phyloP scores from a whole-genome alignment of 2,329 filamentous ascomycete genomes.

The Colletotrichum agaves region DNA sequence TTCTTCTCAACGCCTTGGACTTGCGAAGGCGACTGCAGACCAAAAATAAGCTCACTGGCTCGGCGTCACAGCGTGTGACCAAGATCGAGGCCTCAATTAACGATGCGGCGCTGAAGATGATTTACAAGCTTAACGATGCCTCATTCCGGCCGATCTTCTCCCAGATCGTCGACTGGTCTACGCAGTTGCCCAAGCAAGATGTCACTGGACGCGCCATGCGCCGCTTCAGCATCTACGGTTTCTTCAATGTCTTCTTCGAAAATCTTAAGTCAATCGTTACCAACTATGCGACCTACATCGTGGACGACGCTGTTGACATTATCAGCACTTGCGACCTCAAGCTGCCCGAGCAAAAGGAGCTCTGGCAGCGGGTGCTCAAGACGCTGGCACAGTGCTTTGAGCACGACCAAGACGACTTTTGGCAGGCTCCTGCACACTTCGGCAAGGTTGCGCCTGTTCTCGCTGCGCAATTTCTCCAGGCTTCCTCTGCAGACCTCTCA shows the following conservation, averaged over 20 bases:
- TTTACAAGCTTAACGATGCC: constrained; percentile 95
- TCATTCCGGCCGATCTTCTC: constrained; percentile 93
- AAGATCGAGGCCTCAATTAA: constrained; percentile 72
- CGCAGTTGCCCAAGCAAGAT: constrained; percentile 71
- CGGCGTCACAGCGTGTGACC: constrained; percentile 59
- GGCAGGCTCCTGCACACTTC: constrained; percentile 93
- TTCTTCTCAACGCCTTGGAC: constrained; percentile 71
- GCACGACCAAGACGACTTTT: constrained; percentile 95
- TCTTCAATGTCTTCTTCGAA: constrained; percentile 82
- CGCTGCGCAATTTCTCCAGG: constrained; percentile 71
- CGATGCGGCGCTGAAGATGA: constrained; percentile 84
- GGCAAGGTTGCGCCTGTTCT: constrained; percentile 75
- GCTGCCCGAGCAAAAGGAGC: constrained; percentile 59
- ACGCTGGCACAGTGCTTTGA: constrained; percentile 82
- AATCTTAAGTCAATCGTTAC: constrained; percentile 94
- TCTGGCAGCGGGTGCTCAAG: constrained; percentile 77
- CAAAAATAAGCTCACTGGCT: constrained; percentile 56
- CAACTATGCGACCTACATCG: constrained; percentile 85
- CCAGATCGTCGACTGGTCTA: constrained; percentile 85
- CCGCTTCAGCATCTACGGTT: constrained; percentile 82
- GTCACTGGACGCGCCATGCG: constrained; percentile 67
- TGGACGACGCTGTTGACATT: constrained; percentile 78
- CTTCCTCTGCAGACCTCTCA: constrained; percentile 53
- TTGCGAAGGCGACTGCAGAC: constrained; percentile 67
- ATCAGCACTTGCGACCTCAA: constrained; percentile 64